Evolutionary conservation across 805 yeast genomes (phyloP).

Genomic region (Metschnikowia santaceciliae): DNA sequence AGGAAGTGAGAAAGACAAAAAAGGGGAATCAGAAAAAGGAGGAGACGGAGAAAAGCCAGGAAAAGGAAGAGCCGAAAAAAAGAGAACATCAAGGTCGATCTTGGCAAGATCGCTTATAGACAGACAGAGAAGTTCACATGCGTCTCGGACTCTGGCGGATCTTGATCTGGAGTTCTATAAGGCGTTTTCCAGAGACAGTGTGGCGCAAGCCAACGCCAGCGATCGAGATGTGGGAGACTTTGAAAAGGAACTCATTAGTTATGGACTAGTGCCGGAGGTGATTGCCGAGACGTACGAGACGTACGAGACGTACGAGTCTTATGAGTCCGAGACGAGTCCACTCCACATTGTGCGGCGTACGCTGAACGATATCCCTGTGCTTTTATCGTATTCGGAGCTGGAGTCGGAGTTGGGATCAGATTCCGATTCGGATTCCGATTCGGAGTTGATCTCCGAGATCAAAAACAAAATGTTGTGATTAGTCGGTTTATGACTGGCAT

Average conservation of each 20-base stretch:
- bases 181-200: slow-evolving; percentile 2
- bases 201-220: background rate
- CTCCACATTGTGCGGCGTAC: slow-evolving; percentile 5
- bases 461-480: background rate
- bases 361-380: slow-evolving; percentile 3
- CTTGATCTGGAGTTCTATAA: background rate
- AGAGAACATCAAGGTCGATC: no score
- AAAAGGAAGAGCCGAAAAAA: no score
- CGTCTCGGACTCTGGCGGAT: background rate
- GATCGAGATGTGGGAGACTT: slow-evolving; percentile 1
- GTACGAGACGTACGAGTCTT: background rate
- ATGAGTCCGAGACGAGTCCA: slow-evolving; percentile 6
- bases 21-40: no score
- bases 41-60: no score
- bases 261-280: slow-evolving; percentile 8
- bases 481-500: background rate
- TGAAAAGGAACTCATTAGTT: slow-evolving; percentile 10
- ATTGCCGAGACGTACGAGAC: background rate
- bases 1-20: no score
- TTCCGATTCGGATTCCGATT: slow-evolving; percentile 16
- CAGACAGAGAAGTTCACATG: background rate
- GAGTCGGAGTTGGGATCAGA: slow-evolving; percentile 1
- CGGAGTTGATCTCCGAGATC: slow-evolving; percentile 18
- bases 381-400: slow-evolving; percentile 3
- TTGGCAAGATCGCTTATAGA: background rate